Conservation (phyloP, 345 rosid genomes). For the Corchorus olitorius region DNA sequence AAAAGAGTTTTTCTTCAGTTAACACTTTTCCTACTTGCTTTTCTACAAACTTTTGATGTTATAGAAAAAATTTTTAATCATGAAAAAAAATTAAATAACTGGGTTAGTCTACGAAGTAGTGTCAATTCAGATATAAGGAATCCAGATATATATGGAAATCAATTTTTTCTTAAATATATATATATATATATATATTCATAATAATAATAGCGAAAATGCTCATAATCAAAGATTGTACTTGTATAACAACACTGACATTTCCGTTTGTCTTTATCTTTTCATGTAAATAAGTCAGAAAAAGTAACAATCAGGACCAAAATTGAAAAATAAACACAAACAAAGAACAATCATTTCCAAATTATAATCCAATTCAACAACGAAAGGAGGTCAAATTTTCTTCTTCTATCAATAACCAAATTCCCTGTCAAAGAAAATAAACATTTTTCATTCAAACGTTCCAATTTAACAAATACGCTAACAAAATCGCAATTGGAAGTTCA, state of each 20-base stretch:
- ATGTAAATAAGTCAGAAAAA: not conserved
- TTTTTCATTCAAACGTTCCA: not conserved
- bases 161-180: too few species aligned
- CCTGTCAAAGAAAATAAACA: not conserved
- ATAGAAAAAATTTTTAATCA: not conserved
- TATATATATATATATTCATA: too few species aligned
- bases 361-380: not conserved
- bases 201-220: not conserved
- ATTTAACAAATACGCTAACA: not conserved
- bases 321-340: too few species aligned
- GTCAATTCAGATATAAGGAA: not conserved
- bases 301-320: not conserved
- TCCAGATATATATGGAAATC: too few species aligned
- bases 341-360: not conserved
- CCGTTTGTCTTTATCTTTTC: not conserved
- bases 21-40: not conserved
- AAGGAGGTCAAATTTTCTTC: not conserved
- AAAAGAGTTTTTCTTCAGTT: not conserved
- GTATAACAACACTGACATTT: not conserved
- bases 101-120: not conserved
- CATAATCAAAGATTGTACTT: not conserved
- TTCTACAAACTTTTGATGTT: not conserved
- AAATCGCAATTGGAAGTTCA: not conserved
- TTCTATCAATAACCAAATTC: slow-evolving; percentile 1
- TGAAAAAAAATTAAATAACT: not conserved